Evolutionary conservation across 768 basidiomycete species (phyloP).

Genomic region (Sistotremastrum niveocremeum): DNA sequence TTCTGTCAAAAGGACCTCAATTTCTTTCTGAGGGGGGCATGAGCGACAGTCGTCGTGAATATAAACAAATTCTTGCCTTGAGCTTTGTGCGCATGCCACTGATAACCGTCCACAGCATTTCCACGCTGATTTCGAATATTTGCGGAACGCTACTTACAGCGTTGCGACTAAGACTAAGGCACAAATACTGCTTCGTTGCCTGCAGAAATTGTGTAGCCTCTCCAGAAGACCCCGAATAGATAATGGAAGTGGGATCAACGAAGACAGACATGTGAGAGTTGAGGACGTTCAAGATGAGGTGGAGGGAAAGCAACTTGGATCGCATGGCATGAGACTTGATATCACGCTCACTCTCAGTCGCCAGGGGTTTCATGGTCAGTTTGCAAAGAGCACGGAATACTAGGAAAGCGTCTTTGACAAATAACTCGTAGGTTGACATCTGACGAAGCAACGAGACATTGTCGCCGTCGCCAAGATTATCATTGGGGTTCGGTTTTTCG

Average conservation of each 20-base stretch:
- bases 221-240: conserved; percentile 79
- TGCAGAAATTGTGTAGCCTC: conserved; percentile 86
- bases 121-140: conserved; percentile 95
- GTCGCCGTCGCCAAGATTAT: conserved; percentile 13
- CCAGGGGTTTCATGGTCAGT: conserved; percentile 93
- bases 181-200: conserved; percentile 92
- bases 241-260: conserved; percentile 76
- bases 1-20: conserved; percentile 95
- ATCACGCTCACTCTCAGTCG: conserved; percentile 92
- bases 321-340: conserved; percentile 94
- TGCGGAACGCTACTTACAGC: conserved; percentile 91
- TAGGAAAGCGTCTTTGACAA: conserved; percentile 94
- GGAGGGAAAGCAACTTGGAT: conserved; percentile 86
- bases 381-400: conserved; percentile 97
- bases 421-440: conserved; percentile 72
- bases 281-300: conserved; percentile 84
- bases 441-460: conserved; percentile 23
- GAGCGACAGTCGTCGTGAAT: not conserved
- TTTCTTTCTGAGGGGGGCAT: conserved; percentile 68
- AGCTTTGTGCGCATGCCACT: conserved; percentile 89
- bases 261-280: conserved; percentile 86
- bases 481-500: conserved; percentile 22
- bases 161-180: conserved; percentile 83
- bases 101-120: conserved; percentile 97
- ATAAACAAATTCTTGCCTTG: conserved; percentile 45